Evolutionary conservation across 306 rosid species (phyloP), one percentile per base, ranked within the genome.

Genomic region (Ziziphus jujuba): DNA sequence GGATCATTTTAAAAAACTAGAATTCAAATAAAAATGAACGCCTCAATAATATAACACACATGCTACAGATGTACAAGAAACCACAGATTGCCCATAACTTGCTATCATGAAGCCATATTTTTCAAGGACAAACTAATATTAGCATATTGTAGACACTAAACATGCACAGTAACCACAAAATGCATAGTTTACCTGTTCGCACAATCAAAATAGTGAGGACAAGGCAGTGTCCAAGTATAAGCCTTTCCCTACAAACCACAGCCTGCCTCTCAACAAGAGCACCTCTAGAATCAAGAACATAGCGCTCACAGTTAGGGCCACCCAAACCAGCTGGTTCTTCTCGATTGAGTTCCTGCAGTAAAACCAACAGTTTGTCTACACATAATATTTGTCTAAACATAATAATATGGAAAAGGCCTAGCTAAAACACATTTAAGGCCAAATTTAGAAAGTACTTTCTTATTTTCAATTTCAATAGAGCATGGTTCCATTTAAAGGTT

Each of bases 251-350:
- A 40, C 80, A 80, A 64, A 93, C 90, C 77, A 93, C 98, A 36
- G 90, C 96, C 72, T 25, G 90, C 75, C 98, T 81, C 80, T 87
- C 97, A 80, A 93, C 98, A 64, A 87, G 95, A 68, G 97, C 91
- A 66, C 98, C 97, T 84, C 91, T 90, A 75, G 97, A 90, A 81
- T 93, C 98, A 66, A 93, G 84, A 80, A 93, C 74, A 66, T 81
- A 83, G 59, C 56, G 87, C 83, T 93, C 98, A 75, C 90, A 84
- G 51, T 85, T 84, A 66, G 93, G 96, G 72, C 93, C 98, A 69
- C 98, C 98, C 81, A 84, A 75, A 66, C 98, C 97, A 79, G 91
- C 89, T 51, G 97, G 96, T 69, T 93, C 98, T 83, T 88, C 93
- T 73, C 97, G 83, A 80, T 86, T 93, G 63, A 93, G 97, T 66